A percentile compares a stretch with the other conserved stretches of the same genome.
Evolutionary conservation across 192 early-diverging fungal species (phyloP).

Genomic region (Umbelopsis sp.): DNA sequence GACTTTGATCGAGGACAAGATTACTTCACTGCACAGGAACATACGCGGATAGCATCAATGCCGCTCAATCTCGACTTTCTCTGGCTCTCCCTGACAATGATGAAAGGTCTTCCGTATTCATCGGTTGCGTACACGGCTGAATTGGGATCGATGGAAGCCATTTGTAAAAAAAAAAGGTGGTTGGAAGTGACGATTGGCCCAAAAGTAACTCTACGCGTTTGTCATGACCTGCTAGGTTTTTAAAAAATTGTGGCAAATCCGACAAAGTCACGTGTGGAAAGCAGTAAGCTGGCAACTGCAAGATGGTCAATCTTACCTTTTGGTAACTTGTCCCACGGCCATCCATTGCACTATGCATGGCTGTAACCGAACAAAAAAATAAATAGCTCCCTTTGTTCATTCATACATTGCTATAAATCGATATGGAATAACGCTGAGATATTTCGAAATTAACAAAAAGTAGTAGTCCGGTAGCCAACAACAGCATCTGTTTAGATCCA

Average conservation of each 20-base stretch:
- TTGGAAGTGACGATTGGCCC: neutral
- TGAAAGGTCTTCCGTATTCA: conserved; percentile 98
- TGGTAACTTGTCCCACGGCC: too few relatives aligned
- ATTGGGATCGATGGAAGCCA: conserved; percentile 37
- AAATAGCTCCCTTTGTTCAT: too few relatives aligned
- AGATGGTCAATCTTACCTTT: too few relatives aligned
- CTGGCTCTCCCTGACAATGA: conserved; percentile 97
- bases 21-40: neutral
- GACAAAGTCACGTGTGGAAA: neutral
- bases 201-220: neutral
- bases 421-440: too few relatives aligned
- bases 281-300: too few relatives aligned
- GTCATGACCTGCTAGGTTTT: neutral
- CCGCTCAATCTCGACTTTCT: conserved; percentile 90
- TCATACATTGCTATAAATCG: too few relatives aligned
- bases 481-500: too few relatives aligned
- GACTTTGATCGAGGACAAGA: neutral
- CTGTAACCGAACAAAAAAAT: too few relatives aligned
- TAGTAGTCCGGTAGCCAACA: too few relatives aligned
- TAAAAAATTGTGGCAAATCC: neutral
- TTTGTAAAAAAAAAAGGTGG: neutral
- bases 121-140: conserved; percentile 89
- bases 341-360: too few relatives aligned
- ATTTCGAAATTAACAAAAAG: too few relatives aligned
- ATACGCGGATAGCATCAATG: conserved; percentile 94